Base-by-base conservation (phyloP, 1,284 basidiomycete genomes). In the Cutaneotrichosporon arboriforme region DNA sequence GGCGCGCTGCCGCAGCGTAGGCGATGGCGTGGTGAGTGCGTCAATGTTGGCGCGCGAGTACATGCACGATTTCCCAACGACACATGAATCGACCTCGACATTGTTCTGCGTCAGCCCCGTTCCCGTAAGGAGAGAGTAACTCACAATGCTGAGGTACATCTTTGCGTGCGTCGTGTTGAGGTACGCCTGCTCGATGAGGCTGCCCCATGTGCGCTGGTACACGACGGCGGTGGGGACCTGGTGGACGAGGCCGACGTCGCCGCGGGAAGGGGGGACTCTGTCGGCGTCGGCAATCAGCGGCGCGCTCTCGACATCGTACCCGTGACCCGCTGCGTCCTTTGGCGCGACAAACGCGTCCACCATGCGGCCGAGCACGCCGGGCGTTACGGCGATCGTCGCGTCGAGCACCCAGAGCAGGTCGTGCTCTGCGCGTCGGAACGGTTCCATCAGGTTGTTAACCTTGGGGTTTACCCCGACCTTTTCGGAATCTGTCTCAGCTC, bases 401-500 rank as follows among this genome's bases (percentile, higher is more conserved):
- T 99, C 96, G 46, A 98, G 80, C 12, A 98, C 87, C 94, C 94
- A 99, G 44, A 98, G 77, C 46, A 97, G 88, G 69, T 98, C 92
- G 71, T 94, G 79, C 51, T 80, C 76, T 0, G 94, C 93, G 65
- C 83, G 77, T 37, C 78, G 78, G 71, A 94, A 97, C 4, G 92
- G 81, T 36, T 84, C 83, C 57, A 94, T 82, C 37, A 98, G 84
- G 70, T 98, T 98, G 79, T 97, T 97, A 66, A 99, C 86, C 78
- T 98, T 98, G 1, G 96, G 96, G 67, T 99, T 98, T 37, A 92
- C 86, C 2, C 94, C 93, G 17, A 94, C 74, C 31, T 75, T 64
- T 9, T 45, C 71, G 45, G 76, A 73, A 54, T 77, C 77, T 77
- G 44, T 3, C 23, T 43, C 21, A 57, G 55, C 45, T 20, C 21